Evolutionary conservation across 768 basidiomycete species (phyloP), one percentile per base, ranked within the genome.

Genomic region (Agrocybe praecox): DNA sequence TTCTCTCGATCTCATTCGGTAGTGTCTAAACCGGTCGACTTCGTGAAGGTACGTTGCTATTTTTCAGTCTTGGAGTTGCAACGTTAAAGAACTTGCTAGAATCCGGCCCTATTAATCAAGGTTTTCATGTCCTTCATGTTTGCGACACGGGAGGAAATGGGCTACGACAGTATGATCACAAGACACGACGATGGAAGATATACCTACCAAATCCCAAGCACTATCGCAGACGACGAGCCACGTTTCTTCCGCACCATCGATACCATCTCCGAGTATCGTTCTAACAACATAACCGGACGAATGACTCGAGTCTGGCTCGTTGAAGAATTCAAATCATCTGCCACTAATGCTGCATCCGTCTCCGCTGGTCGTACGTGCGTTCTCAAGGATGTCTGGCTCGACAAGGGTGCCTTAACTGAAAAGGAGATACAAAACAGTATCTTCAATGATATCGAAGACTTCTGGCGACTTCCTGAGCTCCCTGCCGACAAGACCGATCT

Each of bases 341-440:
- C 2, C 21, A 32, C 21, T 2, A 8, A 26, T 17, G 46, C 46
- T 4, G 26, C 26, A 29, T 4, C 4, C 7, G 32, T 24, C 18
- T 5, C 45, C 34, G 24, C 15, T 12, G 51, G 18, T 14, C 33
- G n/a, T n/a, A n/a, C 17, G 14, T 42, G 19, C 19, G 57, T 59
- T 17, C 46, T 62, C 18, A 62, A 62, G 49, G 57, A 62, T 23
- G 53, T 58, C 1, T 62, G 61, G 57, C 45, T 58, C 4, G 54
- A 56, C 14, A n/a, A 34, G 1, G n/a, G 17, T 10, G 44, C 57
- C 17, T 3, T 19, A 24, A 58, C 61, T 3, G 61, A 62, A n/a
- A 46, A 45, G 17, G n/a, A 52, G 21, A 58, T 62, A 10, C 61
- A 58, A 42, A 21, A 49, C 11, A 22, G 12, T 12, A 51, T 62